phyloP scores from a whole-genome alignment of 192 early-diverging fungal species.

The Entomortierella lignicola region DNA sequence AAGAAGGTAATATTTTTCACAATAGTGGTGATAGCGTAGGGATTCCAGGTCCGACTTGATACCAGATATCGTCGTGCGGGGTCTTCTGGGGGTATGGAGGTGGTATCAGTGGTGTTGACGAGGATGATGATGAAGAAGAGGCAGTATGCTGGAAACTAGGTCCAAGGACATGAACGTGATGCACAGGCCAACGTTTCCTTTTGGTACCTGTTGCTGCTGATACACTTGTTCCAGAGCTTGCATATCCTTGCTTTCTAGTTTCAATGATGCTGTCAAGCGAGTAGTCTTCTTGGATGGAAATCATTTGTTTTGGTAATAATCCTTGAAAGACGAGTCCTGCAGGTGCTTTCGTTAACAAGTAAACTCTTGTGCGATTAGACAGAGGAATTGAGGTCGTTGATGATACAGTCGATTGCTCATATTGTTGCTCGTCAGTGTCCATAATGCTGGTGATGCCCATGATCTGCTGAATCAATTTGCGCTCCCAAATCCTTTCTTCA shows the following conservation, averaged over 20 bases:
- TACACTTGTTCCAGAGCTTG: not conserved
- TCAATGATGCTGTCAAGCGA: not conserved
- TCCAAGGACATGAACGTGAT: slow-evolving; percentile 31
- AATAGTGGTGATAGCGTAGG: slow-evolving; percentile 9
- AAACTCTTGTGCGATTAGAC: slow-evolving; percentile 8
- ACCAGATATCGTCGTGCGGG: slow-evolving; percentile 29
- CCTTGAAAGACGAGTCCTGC: slow-evolving; percentile 17
- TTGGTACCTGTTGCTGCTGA: not conserved
- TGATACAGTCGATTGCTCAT: not conserved
- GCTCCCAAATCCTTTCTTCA: slow-evolving; percentile 31
- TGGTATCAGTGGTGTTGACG: not conserved
- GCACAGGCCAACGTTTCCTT: slow-evolving; percentile 31
- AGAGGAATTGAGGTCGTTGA: not conserved
- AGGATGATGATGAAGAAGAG: not conserved
- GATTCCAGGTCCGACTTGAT: slow-evolving; percentile 23
- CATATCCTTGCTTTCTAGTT: not conserved
- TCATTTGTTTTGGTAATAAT: slow-evolving; percentile 23
- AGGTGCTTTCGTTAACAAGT: slow-evolving; percentile 23
- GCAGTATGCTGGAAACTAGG: not conserved
- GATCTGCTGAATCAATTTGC: slow-evolving; percentile 25
- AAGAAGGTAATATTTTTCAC: no score
- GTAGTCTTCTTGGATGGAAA: slow-evolving; percentile 28
- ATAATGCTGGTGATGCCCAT: slow-evolving; percentile 20
- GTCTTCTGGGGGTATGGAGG: not conserved
- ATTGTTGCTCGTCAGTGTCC: not conserved